Conservation (phyloP, 176 grass and related monocot species). For the Lolium multiflorum region DNA sequence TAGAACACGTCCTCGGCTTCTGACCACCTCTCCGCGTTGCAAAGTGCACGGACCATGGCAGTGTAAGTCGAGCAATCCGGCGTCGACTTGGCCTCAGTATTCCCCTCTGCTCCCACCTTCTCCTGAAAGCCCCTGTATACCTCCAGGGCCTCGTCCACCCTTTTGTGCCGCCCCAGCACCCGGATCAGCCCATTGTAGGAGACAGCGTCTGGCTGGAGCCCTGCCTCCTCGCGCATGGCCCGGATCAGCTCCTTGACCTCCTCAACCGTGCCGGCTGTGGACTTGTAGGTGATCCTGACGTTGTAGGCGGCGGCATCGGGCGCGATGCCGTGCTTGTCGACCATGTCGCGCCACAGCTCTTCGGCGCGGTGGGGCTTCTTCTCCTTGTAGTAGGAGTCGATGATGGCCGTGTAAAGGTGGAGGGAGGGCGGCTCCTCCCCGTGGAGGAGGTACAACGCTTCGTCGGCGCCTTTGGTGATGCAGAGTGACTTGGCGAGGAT, state of each 20-base stretch:
- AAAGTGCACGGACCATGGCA: slow-evolving; percentile 38
- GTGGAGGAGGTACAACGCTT: slow-evolving; percentile 51
- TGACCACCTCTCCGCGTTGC: slow-evolving; percentile 37
- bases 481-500: slow-evolving; percentile 63
- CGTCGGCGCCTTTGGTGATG: slow-evolving; percentile 44
- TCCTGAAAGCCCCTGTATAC: slow-evolving; percentile 43
- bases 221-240: slow-evolving; percentile 46
- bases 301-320: slow-evolving; percentile 52
- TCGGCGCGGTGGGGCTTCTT: slow-evolving; percentile 55
- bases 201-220: slow-evolving; percentile 35
- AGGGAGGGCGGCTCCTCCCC: slow-evolving; percentile 38
- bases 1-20: slow-evolving; percentile 56
- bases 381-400: slow-evolving; percentile 66
- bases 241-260: slow-evolving; percentile 59
- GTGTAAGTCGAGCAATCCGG: slow-evolving; percentile 43
- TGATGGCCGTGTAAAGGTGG: slow-evolving; percentile 49
- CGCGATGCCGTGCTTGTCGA: slow-evolving; percentile 36
- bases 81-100: background rate
- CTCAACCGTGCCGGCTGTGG: slow-evolving; percentile 49
- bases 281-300: slow-evolving; percentile 51
- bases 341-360: slow-evolving; percentile 60
- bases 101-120: background rate
- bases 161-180: slow-evolving; percentile 36
- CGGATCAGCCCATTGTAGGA: slow-evolving; percentile 51
- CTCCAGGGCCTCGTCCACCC: slow-evolving; percentile 42